Conservation (phyloP, 441 rosid species). For the Pelargonium citronellum region DNA sequence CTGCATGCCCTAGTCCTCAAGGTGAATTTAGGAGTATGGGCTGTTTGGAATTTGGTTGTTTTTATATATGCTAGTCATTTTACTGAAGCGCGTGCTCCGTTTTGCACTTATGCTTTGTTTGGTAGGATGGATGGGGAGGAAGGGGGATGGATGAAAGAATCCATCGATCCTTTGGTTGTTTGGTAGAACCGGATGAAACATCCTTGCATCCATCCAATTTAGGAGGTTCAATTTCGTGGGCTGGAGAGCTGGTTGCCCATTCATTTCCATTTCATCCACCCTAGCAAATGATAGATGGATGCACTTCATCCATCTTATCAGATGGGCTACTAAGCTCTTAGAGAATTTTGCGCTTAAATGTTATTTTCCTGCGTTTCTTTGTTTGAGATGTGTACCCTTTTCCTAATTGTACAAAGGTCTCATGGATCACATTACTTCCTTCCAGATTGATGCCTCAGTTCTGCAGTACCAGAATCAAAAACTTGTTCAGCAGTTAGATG, state of each 20-base stretch:
- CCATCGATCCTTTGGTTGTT: not conserved
- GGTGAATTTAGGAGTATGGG: constrained; percentile 4
- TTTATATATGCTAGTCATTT: not conserved
- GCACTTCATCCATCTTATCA: not conserved
- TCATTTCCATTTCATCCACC: not conserved
- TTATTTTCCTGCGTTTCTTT: not conserved
- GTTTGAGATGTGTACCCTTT: not conserved
- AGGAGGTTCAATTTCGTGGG: not conserved
- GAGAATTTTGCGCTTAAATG: not conserved
- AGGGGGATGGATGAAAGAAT: not conserved
- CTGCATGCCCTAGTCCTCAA: not conserved
- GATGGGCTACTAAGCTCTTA: not conserved
- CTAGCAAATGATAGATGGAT: too few species aligned
- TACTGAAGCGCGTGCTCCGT: not conserved
- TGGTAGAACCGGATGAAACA: not conserved
- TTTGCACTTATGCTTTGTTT: constrained; percentile 1
- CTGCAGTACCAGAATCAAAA: constrained; percentile 81
- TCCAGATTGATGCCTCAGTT: constrained; percentile 66
- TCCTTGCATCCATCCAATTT: not conserved
- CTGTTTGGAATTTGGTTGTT: not conserved
- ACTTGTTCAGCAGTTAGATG: constrained; percentile 70
- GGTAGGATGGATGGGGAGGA: constrained; percentile 9
- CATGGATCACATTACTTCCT: constrained; percentile 1
- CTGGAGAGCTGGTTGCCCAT: not conserved
- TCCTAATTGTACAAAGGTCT: constrained; percentile 2